Base-by-base conservation (phyloP, 345 rosid genomes). In the Litchi chinensis region DNA sequence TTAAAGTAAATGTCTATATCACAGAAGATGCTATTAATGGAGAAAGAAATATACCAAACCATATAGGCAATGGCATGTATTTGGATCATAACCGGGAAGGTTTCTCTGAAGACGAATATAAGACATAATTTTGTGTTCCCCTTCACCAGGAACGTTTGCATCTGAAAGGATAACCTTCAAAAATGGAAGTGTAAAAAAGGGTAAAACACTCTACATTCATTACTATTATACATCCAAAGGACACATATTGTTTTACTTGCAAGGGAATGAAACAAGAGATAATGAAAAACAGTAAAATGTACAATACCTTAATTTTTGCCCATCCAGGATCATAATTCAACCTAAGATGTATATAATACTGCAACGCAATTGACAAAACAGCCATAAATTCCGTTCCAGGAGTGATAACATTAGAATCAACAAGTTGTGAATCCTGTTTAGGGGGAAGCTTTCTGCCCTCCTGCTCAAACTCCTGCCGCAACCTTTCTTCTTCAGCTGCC, bases 61-160 rank as follows among this genome's bases (percentile, higher is more conserved):
- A 87, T 92, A 96, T 73, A 96, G 82, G 87, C 98, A 96, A 86
- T 94, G 99, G 24, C 86, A 87, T 60, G 98, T 93, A 77, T 96
- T 94, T 81, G 98, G 94, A 87, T 96, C 85, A 83, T 85, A 89
- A 85, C 94, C 97, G 79, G 95, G 90, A 86, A 90, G 94, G 79
- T 92, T 93, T 82, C 94, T 92, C 86, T 94, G 98, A 62, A 91
- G 93, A 80, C 98, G 95, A 40, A 97, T 84, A 76, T 90, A 97
- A 3, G 97, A 94, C 91, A 97, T 93, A 78, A 94, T 83, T 85
- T 97, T 94, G 85, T 94, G 99, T 80, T 96, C 99, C 79, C 99
- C 99, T 86, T 96, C 98, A 68, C 99, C 98, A 62, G 99, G 99
- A 87, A 93, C 98, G 89, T 94, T 96, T 70, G 98, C 98, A 92